These are phyloP conservation scores for Rhododendron ferrugineum DNA, from an alignment of 148 eudicot genomes.

Conservation along the genomic window DNA sequence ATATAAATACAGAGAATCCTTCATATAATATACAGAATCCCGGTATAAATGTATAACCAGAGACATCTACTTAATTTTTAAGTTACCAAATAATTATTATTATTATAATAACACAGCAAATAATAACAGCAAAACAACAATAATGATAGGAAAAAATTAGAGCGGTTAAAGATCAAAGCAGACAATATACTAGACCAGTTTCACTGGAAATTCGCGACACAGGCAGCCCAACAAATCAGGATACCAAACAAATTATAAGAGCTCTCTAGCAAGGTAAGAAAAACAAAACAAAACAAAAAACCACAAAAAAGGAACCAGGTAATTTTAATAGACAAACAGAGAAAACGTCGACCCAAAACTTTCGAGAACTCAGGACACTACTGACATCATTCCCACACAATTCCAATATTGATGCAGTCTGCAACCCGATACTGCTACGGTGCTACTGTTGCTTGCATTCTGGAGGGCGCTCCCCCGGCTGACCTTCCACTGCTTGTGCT, in stretches of 20 bases:
- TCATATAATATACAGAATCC: too few species aligned
- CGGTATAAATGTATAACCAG: too few species aligned
- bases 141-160: not conserved
- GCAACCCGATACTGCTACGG: conserved; percentile 31
- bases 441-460: conserved; percentile 87
- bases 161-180: not conserved
- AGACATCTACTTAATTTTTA: too few species aligned
- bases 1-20: too few species aligned
- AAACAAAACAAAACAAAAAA: too few species aligned
- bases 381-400: not conserved
- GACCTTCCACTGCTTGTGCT: conserved; percentile 38
- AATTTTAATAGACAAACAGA: not conserved
- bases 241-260: too few species aligned
- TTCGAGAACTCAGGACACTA: not conserved
- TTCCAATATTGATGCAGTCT: not conserved
- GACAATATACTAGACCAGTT: not conserved
- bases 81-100: too few species aligned
- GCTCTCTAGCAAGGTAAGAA: too few species aligned
- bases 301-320: not conserved
- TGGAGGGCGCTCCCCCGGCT: conserved; percentile 70
- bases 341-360: not conserved
- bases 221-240: too few species aligned
- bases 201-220: not conserved
- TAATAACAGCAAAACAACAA: too few species aligned
- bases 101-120: not conserved